Evolutionary conservation across 345 rosid genomes (phyloP).

Genomic region (Cochlearia excelsa): DNA sequence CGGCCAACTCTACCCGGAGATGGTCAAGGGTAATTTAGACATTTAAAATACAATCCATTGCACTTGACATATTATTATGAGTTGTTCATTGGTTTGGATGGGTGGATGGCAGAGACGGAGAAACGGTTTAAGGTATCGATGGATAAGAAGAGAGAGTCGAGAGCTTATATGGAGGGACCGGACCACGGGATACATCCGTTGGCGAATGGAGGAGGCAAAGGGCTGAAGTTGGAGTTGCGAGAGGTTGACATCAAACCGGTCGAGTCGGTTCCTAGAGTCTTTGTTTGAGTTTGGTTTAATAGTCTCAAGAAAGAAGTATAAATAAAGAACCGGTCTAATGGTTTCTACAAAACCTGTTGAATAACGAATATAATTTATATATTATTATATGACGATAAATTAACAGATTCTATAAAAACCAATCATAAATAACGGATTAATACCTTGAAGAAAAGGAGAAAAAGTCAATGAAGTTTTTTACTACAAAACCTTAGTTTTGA

Average conservation of each 20-base stretch:
- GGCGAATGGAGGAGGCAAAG: conserved; percentile 67
- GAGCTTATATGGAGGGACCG: conserved; percentile 63
- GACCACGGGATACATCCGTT: conserved; percentile 62
- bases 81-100: background rate
- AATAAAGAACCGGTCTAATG: conserved; percentile 20
- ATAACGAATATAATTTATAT: background rate
- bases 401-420: no score
- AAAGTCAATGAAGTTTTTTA: no score
- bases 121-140: conserved; percentile 47
- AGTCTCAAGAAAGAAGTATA: background rate
- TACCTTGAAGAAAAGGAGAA: no score
- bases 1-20: conserved; percentile 57
- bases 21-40: conserved; percentile 35
- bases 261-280: conserved; percentile 51
- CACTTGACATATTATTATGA: no score
- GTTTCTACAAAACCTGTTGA: background rate
- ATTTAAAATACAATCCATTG: no score
- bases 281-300: conserved; percentile 39
- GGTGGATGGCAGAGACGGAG: conserved; percentile 44
- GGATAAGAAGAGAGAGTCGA: conserved; percentile 46
- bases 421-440: no score
- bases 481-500: no score
- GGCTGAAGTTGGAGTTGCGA: conserved; percentile 46
- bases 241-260: conserved; percentile 55
- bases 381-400: no score